Percentiles rank a stretch among this genome's conserved stretches.
Conservation (phyloP, 148 eudicot species). For the Amaranthus hypochondriacus region DNA sequence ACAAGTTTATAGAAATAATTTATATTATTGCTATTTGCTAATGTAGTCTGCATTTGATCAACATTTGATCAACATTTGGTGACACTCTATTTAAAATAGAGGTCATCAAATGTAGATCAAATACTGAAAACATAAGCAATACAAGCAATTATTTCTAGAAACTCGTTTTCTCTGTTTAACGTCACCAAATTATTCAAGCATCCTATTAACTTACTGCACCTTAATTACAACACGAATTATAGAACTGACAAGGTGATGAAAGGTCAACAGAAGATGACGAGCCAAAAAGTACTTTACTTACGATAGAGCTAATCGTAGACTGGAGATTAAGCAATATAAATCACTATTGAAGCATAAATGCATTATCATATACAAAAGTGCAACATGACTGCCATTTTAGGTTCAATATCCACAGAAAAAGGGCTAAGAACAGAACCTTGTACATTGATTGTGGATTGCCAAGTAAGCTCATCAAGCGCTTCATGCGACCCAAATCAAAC, state of each 20-base stretch:
- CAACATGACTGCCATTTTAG: neutral
- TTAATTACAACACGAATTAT: no score
- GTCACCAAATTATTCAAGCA: no score
- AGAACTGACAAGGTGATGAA: neutral
- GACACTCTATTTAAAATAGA: no score
- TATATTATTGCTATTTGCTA: no score
- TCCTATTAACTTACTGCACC: no score
- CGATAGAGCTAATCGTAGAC: neutral
- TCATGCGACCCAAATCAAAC: slow-evolving; percentile 91
- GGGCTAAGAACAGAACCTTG: slow-evolving; percentile 45
- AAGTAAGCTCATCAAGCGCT: slow-evolving; percentile 55
- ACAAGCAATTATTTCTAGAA: no score
- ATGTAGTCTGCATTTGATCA: no score
- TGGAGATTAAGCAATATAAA: neutral
- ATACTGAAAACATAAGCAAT: no score
- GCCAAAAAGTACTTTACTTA: neutral
- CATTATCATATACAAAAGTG: neutral
- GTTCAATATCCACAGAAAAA: neutral
- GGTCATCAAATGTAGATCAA: no score
- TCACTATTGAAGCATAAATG: neutral
- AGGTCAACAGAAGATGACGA: neutral
- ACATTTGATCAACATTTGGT: no score
- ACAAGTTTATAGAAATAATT: no score
- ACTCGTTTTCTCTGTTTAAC: no score
- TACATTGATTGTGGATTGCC: slow-evolving; percentile 86